Evolutionary conservation across 352 stramenopile species (phyloP).

Genomic region (Phytopythium helicoides): DNA sequence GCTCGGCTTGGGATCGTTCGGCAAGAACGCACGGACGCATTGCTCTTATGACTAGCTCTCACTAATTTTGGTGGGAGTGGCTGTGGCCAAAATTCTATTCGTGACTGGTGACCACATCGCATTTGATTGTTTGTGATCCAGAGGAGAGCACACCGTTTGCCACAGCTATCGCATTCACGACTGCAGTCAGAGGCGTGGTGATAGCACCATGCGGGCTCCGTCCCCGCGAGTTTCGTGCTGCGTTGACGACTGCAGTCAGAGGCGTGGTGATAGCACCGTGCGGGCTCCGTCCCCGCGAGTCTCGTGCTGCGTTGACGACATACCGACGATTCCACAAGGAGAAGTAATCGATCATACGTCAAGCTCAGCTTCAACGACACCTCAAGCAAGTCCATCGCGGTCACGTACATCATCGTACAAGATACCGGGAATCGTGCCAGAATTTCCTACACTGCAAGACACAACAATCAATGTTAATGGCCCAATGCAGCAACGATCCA

Average conservation of each 20-base stretch:
- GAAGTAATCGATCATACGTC: background rate
- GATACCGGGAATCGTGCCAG: too few relatives aligned
- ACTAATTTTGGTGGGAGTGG: constrained; percentile 1
- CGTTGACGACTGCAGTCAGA: background rate
- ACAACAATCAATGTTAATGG: too few relatives aligned
- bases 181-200: background rate
- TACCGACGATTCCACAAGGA: constrained; percentile 3
- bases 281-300: background rate
- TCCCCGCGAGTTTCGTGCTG: constrained; percentile 5
- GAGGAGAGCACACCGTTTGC: too few relatives aligned
- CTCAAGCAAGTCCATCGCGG: background rate
- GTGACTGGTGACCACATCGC: too few relatives aligned
- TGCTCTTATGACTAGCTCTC: background rate
- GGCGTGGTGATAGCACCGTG: background rate
- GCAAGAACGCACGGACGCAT: background rate
- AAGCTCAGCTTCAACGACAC: background rate
- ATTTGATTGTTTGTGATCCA: too few relatives aligned
- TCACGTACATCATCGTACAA: too few relatives aligned
- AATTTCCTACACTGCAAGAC: too few relatives aligned
- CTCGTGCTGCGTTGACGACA: constrained; percentile 4
- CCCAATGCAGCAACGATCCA: too few relatives aligned
- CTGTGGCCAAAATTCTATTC: too few relatives aligned
- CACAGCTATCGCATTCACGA: too few relatives aligned
- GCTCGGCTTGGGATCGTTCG: background rate
- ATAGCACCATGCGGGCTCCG: background rate